Evolutionary conservation across 140 eudicot species (phyloP), one percentile per base, ranked within the genome.

Genomic region (Flaveria floridana): DNA sequence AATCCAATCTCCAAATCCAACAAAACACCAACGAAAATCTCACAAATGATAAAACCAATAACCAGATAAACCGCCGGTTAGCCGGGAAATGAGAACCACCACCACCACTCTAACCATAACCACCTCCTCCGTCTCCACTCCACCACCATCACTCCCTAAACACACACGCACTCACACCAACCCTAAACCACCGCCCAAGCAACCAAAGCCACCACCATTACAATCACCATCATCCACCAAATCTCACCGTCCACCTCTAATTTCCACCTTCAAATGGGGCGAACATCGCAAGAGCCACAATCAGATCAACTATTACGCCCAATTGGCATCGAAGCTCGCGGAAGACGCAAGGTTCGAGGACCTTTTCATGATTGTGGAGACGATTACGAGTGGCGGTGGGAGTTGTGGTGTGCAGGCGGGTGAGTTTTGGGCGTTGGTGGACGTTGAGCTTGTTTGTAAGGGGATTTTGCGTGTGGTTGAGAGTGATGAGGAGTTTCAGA

Each of bases 291-390:
- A 59, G 14, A 74, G 37, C 71, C 81, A 73, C 20, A 71, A 68
- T 42, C 76, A 79, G 58, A 82, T 79, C 76, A 79, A 46, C n/a
- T 82, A 85, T 81, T 86, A 85, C 77, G 91, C 96, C 23, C 81
- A 85, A 41, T 78, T 88, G 51, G 99, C 96, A 23, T 90, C 99
- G 19, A 87, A 85, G 83, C 92, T 90, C 34, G 96, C 87, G 1
- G 78, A 80, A 61, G 92, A 79, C 34, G 96, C 91, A 1, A 79
- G 84, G 78, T 80, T 94, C 83, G 82, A 85, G 2, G 97, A 90
- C 3, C 86, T 90, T 65, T 57, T 86, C 73, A 77, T 84, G 86
- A 78, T 94, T 65, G 88, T 80, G 3, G 99, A 94, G 74, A 87
- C 82, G 50, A 79, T 83, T 23, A 62, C 84, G 9, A 59, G 44